Base-by-base conservation (phyloP, 2,329 filamentous ascomycete genomes). In the Lachnellula subtilissima region DNA sequence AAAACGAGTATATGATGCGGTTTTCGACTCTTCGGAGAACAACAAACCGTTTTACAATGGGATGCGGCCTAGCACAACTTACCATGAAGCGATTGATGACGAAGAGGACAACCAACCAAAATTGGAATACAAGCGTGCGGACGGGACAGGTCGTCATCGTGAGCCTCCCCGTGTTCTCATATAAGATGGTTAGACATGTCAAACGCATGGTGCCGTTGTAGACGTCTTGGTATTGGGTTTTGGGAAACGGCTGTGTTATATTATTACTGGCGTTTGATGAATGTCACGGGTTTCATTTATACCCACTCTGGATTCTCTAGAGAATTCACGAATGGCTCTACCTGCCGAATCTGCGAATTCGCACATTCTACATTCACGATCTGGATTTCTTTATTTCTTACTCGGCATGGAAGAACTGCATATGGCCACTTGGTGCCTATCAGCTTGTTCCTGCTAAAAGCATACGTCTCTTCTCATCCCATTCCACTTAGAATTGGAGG, bases 41-140 rank as follows among this genome's bases (percentile, higher is more conserved):
- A 68, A 71, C 3, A 69, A 72, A 43, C 65, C 73, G 1, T 69
- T 77, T 28, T 67, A 72, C 58, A 75, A 78, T 58, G 74, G 75
- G 51, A 72, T 72, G 70, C 73, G 75, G 28, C 75, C 75, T 53
- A 62, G 36, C 64, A 72, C 25, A 37, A 55, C 43, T 60, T 67
- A 62, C 54, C 64, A 61, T 12, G 54, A 56, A 12, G 39, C 40
- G 14, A 52, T 62, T n/a, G 64, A 64, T 4, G 63, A 68, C 2
- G 54, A 57, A 4, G 49, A 53, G 4, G 51, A 55, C 0, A 35
- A 55, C 3, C 12, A 56, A 36, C n/a, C 56, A 61, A 25, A 54
- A 43, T 55, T 63, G 65, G 35, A 25, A 12, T 71, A 71, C 47
- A 70, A 64, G 48, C 67, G 69, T 52, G 69, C 69, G 8, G 64